Evolutionary conservation across 2,329 filamentous ascomycete species (phyloP).

Genomic region (Penicillium sp.): DNA sequence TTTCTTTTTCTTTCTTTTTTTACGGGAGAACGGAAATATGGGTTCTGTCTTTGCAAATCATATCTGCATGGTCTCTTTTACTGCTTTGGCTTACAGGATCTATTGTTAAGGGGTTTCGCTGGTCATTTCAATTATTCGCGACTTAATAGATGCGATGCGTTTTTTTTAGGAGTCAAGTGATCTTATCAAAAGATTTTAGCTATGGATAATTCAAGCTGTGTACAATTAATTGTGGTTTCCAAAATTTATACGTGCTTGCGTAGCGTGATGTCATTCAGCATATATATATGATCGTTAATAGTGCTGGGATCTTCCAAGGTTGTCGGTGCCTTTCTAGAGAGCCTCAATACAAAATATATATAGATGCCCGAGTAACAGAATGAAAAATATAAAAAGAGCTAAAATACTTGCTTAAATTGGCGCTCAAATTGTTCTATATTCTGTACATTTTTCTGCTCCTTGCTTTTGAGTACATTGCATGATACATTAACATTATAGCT

Average conservation of each 20-base stretch:
- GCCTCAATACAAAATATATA: too few relatives aligned
- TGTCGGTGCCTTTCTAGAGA: too few relatives aligned
- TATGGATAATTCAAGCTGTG: background rate
- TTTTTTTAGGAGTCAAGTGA: background rate
- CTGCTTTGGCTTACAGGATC: background rate
- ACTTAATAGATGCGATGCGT: background rate
- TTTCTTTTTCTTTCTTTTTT: background rate
- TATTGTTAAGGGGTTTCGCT: constrained; percentile 4
- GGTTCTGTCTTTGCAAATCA: constrained; percentile 1
- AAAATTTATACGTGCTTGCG: background rate
- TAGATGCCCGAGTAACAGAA: too few relatives aligned
- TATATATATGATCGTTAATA: background rate
- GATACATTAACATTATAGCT: constrained; percentile 50
- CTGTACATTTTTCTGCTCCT: background rate
- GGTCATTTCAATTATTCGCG: background rate
- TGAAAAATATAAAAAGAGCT: background rate
- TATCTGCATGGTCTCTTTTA: constrained; percentile 14
- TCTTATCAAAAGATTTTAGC: background rate
- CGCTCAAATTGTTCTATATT: background rate
- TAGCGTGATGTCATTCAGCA: background rate
- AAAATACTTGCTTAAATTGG: too few relatives aligned
- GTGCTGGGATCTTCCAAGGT: too few relatives aligned
- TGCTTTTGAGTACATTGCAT: constrained; percentile 4
- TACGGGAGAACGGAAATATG: constrained; percentile 2
- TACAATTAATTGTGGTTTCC: background rate